Conservation (phyloP, 371 early-diverging fungal species). For the Apophysomyces elegans region DNA sequence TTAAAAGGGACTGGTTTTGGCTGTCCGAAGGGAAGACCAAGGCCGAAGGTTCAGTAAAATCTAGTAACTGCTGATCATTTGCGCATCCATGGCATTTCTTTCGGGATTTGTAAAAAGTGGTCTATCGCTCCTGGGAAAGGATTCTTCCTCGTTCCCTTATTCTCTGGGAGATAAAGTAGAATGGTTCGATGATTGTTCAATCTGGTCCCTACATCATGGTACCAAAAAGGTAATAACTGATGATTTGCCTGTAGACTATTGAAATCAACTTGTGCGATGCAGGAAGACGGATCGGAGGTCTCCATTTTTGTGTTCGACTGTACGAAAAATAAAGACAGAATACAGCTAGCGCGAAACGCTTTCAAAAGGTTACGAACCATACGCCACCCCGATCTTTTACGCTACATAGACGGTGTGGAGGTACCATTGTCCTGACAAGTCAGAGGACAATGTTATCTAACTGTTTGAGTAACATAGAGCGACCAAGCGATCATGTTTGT, state of each 20-base stretch:
- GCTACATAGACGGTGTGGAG: slow-evolving; percentile 87
- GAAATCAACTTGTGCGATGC: neutral
- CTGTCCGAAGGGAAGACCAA: too few relatives aligned
- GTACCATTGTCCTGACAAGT: slow-evolving; percentile 36
- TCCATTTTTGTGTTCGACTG: slow-evolving; percentile 91
- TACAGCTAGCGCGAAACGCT: slow-evolving; percentile 86
- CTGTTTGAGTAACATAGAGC: slow-evolving; percentile 52
- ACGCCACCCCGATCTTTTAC: slow-evolving; percentile 88
- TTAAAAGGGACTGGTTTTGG: too few relatives aligned
- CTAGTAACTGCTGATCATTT: slow-evolving; percentile 12
- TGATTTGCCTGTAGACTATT: neutral
- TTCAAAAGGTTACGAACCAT: slow-evolving; percentile 86
- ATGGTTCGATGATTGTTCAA: slow-evolving; percentile 62
- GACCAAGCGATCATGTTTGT: slow-evolving; percentile 89
- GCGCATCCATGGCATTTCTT: slow-evolving; percentile 48
- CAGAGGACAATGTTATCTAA: neutral
- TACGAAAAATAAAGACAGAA: slow-evolving; percentile 62
- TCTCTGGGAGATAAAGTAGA: slow-evolving; percentile 73
- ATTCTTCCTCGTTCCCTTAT: slow-evolving; percentile 76
- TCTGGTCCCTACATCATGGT: slow-evolving; percentile 85
- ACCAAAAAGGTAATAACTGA: slow-evolving; percentile 69
- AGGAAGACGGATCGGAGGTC: slow-evolving; percentile 79
- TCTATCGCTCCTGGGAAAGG: slow-evolving; percentile 73
- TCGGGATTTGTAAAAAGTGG: slow-evolving; percentile 71
- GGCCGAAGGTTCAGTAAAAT: too few relatives aligned